Conservation (phyloP, 495 filamentous ascomycete genomes). For the Penicillium cosmopolitanum region DNA sequence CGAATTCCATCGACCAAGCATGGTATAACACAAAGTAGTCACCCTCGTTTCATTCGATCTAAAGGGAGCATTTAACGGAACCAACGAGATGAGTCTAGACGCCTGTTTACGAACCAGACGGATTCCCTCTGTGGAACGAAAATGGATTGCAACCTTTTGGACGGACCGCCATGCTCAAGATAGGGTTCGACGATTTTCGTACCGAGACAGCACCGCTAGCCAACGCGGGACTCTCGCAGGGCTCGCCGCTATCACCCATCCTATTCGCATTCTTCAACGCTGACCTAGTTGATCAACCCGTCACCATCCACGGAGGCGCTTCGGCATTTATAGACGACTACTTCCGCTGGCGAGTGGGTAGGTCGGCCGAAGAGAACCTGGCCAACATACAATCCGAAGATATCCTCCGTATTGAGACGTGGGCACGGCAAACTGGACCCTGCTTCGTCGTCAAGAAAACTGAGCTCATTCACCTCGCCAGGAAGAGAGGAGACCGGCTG, state of each 20-base stretch:
- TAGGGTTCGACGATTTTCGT: slow-evolving; percentile 31
- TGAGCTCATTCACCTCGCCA: neutral
- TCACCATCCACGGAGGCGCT: neutral
- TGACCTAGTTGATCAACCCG: neutral
- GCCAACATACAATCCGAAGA: slow-evolving; percentile 21
- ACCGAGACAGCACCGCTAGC: slow-evolving; percentile 10
- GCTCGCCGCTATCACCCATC: neutral
- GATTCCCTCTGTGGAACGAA: slow-evolving; percentile 20
- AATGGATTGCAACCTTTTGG: slow-evolving; percentile 21
- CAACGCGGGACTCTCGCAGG: neutral
- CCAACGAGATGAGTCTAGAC: too few relatives aligned
- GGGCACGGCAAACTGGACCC: neutral
- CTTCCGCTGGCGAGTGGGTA: slow-evolving; percentile 22
- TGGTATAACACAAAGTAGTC: slow-evolving; percentile 1
- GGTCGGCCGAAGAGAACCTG: slow-evolving; percentile 21
- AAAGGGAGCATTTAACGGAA: too few relatives aligned
- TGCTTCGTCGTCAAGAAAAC: neutral
- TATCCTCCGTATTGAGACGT: slow-evolving; percentile 24
- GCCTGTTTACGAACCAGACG: slow-evolving; percentile 3
- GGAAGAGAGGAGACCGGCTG: slow-evolving; percentile 8
- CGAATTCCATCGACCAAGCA: slow-evolving; percentile 12
- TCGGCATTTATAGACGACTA: slow-evolving; percentile 14
- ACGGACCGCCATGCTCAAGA: slow-evolving; percentile 11
- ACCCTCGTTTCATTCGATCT: too few relatives aligned
- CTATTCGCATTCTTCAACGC: too few relatives aligned